Conservation (phyloP, 345 rosid genomes). For the Melaleuca quinquenervia region DNA sequence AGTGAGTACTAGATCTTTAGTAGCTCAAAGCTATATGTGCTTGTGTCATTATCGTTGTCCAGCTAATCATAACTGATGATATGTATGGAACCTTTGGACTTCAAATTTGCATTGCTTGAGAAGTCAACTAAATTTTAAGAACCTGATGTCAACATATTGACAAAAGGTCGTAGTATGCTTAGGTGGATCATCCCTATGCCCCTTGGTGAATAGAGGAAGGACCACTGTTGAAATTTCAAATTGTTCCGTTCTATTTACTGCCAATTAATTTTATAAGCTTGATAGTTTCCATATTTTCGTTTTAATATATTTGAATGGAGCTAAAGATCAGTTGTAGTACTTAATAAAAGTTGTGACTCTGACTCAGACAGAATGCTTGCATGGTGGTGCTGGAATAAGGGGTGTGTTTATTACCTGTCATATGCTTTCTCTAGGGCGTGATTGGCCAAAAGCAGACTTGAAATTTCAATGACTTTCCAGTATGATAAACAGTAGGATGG, state of each 20-base stretch:
- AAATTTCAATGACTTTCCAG: not conserved
- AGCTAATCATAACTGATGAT: not conserved
- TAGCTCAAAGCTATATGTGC: not conserved
- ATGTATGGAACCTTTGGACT: not conserved
- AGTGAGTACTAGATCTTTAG: slow-evolving; percentile 29
- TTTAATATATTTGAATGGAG: not conserved
- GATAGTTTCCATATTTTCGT: not conserved
- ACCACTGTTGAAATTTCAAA: not conserved
- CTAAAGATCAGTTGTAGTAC: not conserved
- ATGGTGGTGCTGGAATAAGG: not conserved
- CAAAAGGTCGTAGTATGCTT: not conserved
- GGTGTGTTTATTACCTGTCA: not conserved
- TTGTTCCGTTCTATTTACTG: not conserved
- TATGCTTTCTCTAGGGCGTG: not conserved
- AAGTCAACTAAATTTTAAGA: not conserved
- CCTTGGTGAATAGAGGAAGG: not conserved
- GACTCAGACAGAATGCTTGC: not conserved
- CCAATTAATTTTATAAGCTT: not conserved
- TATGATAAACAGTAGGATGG: not conserved
- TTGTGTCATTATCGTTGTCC: not conserved
- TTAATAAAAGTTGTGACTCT: not conserved
- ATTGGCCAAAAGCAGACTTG: not conserved
- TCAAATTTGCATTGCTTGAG: not conserved
- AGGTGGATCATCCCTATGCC: not conserved
- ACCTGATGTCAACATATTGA: not conserved